Base-by-base conservation (phyloP, 768 basidiomycete species). In the Galerina sulciceps region DNA sequence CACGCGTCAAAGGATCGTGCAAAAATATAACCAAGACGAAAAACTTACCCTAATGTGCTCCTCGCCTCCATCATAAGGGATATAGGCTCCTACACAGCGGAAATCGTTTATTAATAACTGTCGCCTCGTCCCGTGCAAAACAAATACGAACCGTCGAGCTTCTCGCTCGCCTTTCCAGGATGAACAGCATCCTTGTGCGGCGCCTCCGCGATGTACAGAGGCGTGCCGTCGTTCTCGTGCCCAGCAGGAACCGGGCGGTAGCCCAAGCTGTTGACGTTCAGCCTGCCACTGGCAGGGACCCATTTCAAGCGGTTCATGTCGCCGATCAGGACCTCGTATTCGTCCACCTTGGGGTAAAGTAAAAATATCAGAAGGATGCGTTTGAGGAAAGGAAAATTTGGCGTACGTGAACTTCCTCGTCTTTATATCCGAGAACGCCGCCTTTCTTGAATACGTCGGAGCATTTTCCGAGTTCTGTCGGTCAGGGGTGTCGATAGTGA, bases 281-380 rank as follows among this genome's bases (percentile, higher is more conserved):
- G 60, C 6, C 67, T 70, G 23, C 86, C 87, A 35, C 71, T 71
- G 48, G 71, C 62, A 48, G 76, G 60, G 0, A 88, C 84, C 90
- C 90, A 92, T 48, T 64, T 76, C 53, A 92, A 69, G 22, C 77
- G 86, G 3, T 69, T 71, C 61, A 76, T 73, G 65, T 91, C 76
- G 1, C 87, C 90, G 15, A 90, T 74, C n/a, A 92, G 85, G 45
- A 91, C 80, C 66, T 92, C 90, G 64, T 84, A 91, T 35, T 76
- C 78, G 26, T 78, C 81, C 35, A 86, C 38, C 89, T 90, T 63
- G 9, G n/a, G 43, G 53, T 20, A n/a, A 13, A 11, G 48, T 45
- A n/a, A n/a, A n/a, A n/a, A n/a, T n/a, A n/a, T n/a, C n/a, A n/a
- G n/a, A n/a, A n/a, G n/a, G n/a, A n/a, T n/a, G n/a, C n/a, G n/a